Base-by-base conservation (phyloP, 805 yeast species). In the Saccharomyces mikatae region DNA sequence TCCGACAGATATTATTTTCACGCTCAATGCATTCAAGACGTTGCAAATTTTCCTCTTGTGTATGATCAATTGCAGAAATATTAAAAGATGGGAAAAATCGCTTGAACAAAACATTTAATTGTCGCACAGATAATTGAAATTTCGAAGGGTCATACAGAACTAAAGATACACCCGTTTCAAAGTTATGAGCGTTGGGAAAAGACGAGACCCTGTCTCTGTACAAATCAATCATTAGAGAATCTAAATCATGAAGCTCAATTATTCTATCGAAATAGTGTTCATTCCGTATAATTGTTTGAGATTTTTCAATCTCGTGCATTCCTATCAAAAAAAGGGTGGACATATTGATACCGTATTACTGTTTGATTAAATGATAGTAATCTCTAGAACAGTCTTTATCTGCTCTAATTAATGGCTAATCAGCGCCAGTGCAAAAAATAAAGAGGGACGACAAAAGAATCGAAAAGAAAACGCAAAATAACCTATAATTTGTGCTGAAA, bases 21-120 rank as follows among this genome's bases (percentile, higher is more conserved):
- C 32, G 30, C 14, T 46, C 32, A 44, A 46, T 9, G 47, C 46
- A 10, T 56, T 53, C 1, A 55, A 49, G 21, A 50, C 31, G 28
- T 3, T 10, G 22, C 17, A 51, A 30, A 32, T 41, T 24, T 11
- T 47, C 32, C 32, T 52, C 53, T 17, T 49, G 47, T 30, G 52
- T 50, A 32, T 49, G 47, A 31, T 59, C 59, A 17, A 64, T 51
- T 29, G 62, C 62, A n/a, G 55, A 47, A 24, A 64, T 51, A 51
- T 66, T 66, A 30, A 62, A 61, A 47, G 64, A 62, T 29, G 71
- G 67, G 47, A 67, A 55, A 50, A 57, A 63, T 24, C 50, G 56
- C 22, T 56, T 56, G 21, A 63, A 54, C 14, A 58, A 41, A 21
- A 46, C 41, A 28, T 57, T 58, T 44, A 65, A 28, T 48, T 55